A percentile compares a stretch with the other conserved stretches of the same genome.
phyloP scores from a whole-genome alignment of 768 basidiomycete species.

The Termitomyces sp. region DNA sequence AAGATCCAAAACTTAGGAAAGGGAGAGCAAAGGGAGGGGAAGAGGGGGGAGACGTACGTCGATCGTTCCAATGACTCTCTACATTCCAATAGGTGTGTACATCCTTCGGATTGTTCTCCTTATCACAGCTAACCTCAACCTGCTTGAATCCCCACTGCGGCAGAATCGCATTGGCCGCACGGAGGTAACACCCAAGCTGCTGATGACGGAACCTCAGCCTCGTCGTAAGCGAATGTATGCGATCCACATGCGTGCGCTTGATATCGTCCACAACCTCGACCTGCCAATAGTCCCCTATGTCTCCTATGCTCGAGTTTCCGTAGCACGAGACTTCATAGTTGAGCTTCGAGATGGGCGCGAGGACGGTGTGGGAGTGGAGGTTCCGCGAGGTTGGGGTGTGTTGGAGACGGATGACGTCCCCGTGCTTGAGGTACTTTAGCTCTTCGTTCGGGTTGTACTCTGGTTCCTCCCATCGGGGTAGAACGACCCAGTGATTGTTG shows the following conservation, averaged over 20 bases:
- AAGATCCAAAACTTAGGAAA: background rate
- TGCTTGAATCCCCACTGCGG: conserved; percentile 99
- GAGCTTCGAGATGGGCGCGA: conserved; percentile 86
- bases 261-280: conserved; percentile 95
- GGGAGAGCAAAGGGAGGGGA: background rate
- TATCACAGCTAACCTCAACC: conserved; percentile 91
- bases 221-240: conserved; percentile 90
- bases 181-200: conserved; percentile 79
- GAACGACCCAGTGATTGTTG: conserved; percentile 89
- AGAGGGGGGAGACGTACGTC: conserved; percentile 53
- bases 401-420: conserved; percentile 75
- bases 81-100: conserved; percentile 97
- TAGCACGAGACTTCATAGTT: conserved; percentile 94
- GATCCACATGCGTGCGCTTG: conserved; percentile 46
- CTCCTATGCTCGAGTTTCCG: conserved; percentile 87
- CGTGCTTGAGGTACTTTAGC: conserved; percentile 69
- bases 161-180: conserved; percentile 82
- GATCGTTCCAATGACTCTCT: conserved; percentile 95
- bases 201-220: conserved; percentile 81
- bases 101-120: conserved; percentile 78
- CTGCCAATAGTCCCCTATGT: conserved; percentile 85
- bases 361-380: conserved; percentile 85
- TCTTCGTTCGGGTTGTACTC: conserved; percentile 62
- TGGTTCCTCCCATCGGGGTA: conserved; percentile 78
- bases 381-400: conserved; percentile 86